Conservation (phyloP, 2,329 filamentous ascomycete species). For the Cladophialophora carrionii region DNA sequence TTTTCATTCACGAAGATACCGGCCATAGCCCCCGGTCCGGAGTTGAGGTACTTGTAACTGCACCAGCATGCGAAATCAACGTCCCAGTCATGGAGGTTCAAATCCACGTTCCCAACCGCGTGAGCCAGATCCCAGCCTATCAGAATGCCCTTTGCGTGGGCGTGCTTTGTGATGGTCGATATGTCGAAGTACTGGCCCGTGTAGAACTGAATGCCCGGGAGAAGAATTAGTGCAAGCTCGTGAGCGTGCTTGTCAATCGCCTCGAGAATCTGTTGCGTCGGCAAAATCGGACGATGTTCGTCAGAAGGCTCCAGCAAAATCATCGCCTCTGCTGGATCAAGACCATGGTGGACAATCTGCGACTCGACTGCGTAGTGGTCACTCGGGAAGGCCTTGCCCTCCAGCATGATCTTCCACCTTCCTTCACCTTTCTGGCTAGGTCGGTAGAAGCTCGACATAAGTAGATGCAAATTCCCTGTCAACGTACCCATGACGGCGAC, state of each 20-base stretch:
- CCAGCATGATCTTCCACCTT: constrained; percentile 79
- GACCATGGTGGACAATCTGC: constrained; percentile 72
- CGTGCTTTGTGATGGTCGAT: constrained; percentile 73
- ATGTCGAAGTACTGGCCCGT: constrained; percentile 90
- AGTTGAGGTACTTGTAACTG: constrained; percentile 95
- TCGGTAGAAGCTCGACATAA: constrained; percentile 82
- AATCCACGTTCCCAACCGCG: constrained; percentile 78
- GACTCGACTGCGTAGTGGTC: constrained; percentile 87
- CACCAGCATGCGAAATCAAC: constrained; percentile 94
- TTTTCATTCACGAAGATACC: constrained; percentile 79
- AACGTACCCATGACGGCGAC: constrained; percentile 88
- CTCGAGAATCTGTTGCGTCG: constrained; percentile 70
- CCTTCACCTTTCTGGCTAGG: constrained; percentile 59
- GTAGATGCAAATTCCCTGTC: constrained; percentile 77
- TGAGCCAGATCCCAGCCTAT: constrained; percentile 80
- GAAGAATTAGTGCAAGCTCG: constrained; percentile 73
- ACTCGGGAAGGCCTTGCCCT: constrained; percentile 87
- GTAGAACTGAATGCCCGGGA: constrained; percentile 91
- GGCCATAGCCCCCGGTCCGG: constrained; percentile 78
- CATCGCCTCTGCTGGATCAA: constrained; percentile 69
- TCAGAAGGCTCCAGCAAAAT: constrained; percentile 70
- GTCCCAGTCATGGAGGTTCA: constrained; percentile 84
- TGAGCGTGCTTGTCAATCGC: constrained; percentile 75
- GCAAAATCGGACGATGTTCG: constrained; percentile 59
- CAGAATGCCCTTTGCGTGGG: constrained; percentile 69